phyloP scores from a whole-genome alignment of 805 yeast genomes.

The Brettanomyces bruxellensis region DNA sequence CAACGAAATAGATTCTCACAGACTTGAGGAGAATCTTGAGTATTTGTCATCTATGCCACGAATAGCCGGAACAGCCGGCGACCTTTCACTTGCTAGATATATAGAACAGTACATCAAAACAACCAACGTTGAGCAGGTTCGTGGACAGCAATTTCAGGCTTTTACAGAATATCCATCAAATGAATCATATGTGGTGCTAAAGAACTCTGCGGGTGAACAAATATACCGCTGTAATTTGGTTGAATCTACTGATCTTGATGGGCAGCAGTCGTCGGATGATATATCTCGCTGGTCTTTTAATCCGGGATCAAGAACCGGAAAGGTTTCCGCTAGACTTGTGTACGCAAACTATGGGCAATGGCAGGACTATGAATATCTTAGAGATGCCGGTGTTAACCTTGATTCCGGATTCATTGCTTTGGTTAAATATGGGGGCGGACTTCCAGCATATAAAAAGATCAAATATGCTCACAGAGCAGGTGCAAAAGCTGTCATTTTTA shows the following conservation, averaged over 20 bases:
- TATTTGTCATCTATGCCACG: constrained; percentile 79
- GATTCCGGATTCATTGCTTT: constrained; percentile 44
- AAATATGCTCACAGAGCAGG: constrained; percentile 46
- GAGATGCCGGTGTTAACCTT: constrained; percentile 28
- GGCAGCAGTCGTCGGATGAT: constrained; percentile 11
- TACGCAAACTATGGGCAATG: constrained; percentile 62
- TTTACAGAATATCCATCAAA: constrained; percentile 59
- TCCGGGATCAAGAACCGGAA: constrained; percentile 58
- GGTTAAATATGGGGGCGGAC: constrained; percentile 44
- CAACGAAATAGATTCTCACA: constrained; percentile 42
- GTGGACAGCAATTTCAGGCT: constrained; percentile 41
- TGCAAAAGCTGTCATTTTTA: constrained; percentile 60
- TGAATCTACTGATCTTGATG: constrained; percentile 5
- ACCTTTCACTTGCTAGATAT: constrained; percentile 59
- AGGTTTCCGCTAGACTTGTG: constrained; percentile 41
- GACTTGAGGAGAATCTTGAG: constrained; percentile 58
- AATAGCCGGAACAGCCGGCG: constrained; percentile 83
- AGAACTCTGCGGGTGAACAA: constrained; percentile 11
- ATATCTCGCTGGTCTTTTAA: constrained; percentile 47
- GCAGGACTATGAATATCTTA: constrained; percentile 40
- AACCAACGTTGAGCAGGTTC: constrained; percentile 45
- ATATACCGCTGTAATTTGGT: constrained; percentile 14
- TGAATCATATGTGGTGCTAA: constrained; percentile 19
- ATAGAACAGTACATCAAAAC: constrained; percentile 49
- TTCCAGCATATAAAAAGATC: constrained; percentile 43